Evolutionary conservation across 169 alveolate genomes (phyloP).

Genomic region (Babesia bigemina): DNA sequence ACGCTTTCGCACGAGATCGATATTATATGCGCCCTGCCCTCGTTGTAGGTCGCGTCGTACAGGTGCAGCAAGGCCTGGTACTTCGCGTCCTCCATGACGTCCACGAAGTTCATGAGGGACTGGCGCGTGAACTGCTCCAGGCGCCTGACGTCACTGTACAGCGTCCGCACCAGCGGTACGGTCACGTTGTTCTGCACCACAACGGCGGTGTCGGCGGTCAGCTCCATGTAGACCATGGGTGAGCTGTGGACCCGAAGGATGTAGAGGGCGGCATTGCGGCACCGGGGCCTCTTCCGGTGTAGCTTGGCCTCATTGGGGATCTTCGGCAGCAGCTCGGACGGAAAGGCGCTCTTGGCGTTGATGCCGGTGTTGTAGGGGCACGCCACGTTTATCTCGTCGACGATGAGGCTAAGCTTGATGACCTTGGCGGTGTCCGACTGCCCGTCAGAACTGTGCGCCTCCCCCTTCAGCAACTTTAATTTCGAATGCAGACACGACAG

Average conservation of each 20-base stretch:
- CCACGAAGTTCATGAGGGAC: slow-evolving; percentile 9
- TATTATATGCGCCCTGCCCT: slow-evolving; percentile 8
- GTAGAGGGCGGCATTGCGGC: slow-evolving; percentile 3
- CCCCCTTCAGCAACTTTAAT: not conserved
- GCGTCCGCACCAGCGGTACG: slow-evolving; percentile 3
- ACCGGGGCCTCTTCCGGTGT: slow-evolving; percentile 22
- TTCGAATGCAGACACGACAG: not conserved
- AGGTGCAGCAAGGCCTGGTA: slow-evolving; percentile 33
- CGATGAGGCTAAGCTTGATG: not conserved
- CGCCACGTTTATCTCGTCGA: slow-evolving; percentile 2
- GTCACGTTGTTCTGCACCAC: slow-evolving; percentile 12
- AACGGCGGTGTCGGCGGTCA: not conserved
- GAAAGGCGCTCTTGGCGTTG: not conserved
- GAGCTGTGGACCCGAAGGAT: slow-evolving; percentile 18
- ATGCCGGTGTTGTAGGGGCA: slow-evolving; percentile 17
- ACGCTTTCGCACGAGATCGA: not conserved
- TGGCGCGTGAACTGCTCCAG: slow-evolving; percentile 2
- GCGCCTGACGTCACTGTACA: slow-evolving; percentile 10
- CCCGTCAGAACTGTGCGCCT: not conserved
- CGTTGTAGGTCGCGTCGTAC: slow-evolving; percentile 18
- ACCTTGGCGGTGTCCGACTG: not conserved
- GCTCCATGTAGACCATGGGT: not conserved
- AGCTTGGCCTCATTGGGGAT: not conserved
- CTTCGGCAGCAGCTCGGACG: slow-evolving; percentile 28
- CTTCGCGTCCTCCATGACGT: slow-evolving; percentile 27